These are phyloP conservation scores for Solanum clarkiae DNA, from an alignment of 257 asterid species.

Conservation along the genomic window DNA sequence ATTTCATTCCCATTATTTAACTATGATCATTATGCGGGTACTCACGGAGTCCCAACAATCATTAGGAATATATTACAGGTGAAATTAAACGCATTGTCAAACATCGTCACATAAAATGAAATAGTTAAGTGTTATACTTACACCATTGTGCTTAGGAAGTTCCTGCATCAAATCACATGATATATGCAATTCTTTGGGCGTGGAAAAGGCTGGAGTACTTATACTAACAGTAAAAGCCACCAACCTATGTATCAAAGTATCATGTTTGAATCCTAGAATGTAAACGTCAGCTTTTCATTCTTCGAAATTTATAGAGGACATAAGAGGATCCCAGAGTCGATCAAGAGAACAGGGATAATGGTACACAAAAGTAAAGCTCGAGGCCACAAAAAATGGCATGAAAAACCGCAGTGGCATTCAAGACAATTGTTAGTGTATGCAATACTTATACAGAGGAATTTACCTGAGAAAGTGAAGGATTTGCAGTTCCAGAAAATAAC, in stretches of 20 bases:
- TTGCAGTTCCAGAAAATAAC: slow-evolving; percentile 65
- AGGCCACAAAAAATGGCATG: not conserved
- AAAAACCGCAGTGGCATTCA: not conserved
- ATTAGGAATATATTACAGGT: not conserved
- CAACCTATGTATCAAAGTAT: not conserved
- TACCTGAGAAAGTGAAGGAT: slow-evolving; percentile 73
- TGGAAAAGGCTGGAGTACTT: not conserved
- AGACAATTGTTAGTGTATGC: not conserved
- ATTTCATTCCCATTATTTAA: not conserved
- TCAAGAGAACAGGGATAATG: not conserved
- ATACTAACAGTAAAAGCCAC: not conserved
- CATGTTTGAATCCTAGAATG: not conserved
- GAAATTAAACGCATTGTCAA: not conserved
- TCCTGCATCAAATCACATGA: not conserved
- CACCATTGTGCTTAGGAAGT: not conserved
- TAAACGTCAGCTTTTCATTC: not conserved
- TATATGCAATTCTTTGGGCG: not conserved
- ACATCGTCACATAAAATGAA: not conserved
- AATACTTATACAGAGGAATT: not conserved
- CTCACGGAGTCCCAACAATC: not conserved
- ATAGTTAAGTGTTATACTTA: not conserved
- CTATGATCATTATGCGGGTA: not conserved
- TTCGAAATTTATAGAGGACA: not conserved
- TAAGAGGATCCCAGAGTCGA: not conserved
- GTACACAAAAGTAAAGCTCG: not conserved